A percentile compares a stretch with the other conserved stretches of the same genome.
These are phyloP conservation scores for Sporisorium scitamineum DNA, from an alignment of 1,284 basidiomycete genomes.

Conservation along the genomic window DNA sequence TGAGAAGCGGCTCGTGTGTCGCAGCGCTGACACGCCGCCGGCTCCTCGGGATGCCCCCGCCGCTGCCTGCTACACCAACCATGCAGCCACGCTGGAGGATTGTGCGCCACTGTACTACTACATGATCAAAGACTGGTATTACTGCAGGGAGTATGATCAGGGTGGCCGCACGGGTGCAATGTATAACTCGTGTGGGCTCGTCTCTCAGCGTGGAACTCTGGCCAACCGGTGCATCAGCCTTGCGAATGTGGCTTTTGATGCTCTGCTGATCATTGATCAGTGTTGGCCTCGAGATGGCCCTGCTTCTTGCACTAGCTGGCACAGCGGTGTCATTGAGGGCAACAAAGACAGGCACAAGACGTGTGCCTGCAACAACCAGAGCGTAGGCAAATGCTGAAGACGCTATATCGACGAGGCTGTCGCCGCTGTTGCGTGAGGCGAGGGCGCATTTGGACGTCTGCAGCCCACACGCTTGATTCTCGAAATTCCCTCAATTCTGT, in stretches of 20 bases:
- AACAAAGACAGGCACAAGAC: background rate
- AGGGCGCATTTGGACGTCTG: constrained; percentile 1
- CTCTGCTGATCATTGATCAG: background rate
- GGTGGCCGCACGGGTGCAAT: background rate
- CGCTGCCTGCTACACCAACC: background rate
- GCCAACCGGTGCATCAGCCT: background rate
- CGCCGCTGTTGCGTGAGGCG: background rate
- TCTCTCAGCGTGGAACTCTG: background rate
- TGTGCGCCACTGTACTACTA: background rate
- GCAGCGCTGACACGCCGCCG: background rate
- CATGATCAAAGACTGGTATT: background rate
- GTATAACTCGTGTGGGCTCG: background rate
- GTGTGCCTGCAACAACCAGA: constrained; percentile 5
- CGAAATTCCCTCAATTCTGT: too few relatives aligned
- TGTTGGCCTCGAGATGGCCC: constrained; percentile 1
- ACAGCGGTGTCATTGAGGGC: constrained; percentile 1
- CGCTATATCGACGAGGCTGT: background rate
- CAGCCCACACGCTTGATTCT: too few relatives aligned
- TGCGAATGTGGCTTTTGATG: background rate
- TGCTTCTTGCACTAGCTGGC: background rate
- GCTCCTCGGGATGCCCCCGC: background rate
- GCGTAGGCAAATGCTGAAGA: constrained; percentile 1
- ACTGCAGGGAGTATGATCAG: background rate
- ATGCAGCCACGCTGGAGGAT: constrained; percentile 3
- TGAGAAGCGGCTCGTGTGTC: constrained; percentile 1